Conservation (phyloP, 2,329 filamentous ascomycete genomes). For the Sarocladiaceae sp. region DNA sequence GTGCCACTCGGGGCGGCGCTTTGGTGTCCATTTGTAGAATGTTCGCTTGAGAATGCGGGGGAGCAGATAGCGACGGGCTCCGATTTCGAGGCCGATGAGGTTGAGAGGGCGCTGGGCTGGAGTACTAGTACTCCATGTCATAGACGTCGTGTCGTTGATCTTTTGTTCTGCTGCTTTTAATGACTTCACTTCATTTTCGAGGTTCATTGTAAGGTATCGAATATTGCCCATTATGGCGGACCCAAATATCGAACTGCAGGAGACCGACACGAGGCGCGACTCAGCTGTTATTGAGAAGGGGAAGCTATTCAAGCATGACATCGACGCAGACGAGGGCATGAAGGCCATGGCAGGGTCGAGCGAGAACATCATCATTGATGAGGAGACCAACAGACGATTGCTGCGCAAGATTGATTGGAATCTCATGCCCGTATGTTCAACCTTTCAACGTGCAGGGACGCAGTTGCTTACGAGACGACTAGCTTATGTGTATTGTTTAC, state of each 20-base stretch:
- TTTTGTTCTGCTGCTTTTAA: too few species aligned
- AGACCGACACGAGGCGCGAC: not conserved
- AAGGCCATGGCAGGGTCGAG: not conserved
- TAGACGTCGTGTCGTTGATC: too few species aligned
- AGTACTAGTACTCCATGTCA: too few species aligned
- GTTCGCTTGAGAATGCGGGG: not conserved
- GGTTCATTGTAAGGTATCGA: not conserved
- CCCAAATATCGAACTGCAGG: not conserved
- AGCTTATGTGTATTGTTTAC: slow-evolving; percentile 8
- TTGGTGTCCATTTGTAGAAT: not conserved
- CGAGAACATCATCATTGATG: slow-evolving; percentile 7
- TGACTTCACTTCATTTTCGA: not conserved
- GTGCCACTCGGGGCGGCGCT: not conserved
- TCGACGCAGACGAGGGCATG: slow-evolving; percentile 5
- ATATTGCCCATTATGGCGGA: not conserved
- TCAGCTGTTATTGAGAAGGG: slow-evolving; percentile 5
- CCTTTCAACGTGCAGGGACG: not conserved
- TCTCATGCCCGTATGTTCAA: not conserved
- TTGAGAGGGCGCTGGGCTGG: not conserved
- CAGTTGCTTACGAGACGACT: not conserved
- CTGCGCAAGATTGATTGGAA: slow-evolving; percentile 26
- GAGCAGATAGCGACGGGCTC: not conserved
- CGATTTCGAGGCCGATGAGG: not conserved
- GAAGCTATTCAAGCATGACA: slow-evolving; percentile 6
- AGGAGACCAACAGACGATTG: slow-evolving; percentile 2